Percentiles rank a stretch among this genome's conserved stretches.
These are phyloP conservation scores for Cyphellophora europaea DNA, from an alignment of 2,329 filamentous ascomycete species.

Conservation along the genomic window DNA sequence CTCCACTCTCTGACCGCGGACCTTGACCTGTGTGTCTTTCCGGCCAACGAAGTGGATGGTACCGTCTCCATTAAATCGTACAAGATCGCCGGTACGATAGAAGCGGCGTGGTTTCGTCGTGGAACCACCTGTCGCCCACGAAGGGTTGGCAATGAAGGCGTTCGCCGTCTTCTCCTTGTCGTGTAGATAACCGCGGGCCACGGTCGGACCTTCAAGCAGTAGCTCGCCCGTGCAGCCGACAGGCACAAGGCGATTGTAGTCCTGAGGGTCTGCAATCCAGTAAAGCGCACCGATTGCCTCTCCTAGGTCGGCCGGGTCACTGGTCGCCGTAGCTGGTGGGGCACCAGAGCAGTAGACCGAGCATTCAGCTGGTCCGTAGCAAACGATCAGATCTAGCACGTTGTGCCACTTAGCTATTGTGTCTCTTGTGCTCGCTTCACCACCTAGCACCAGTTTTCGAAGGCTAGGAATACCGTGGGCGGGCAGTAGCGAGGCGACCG, in stretches of 20 bases:
- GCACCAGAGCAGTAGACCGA: constrained; percentile 52
- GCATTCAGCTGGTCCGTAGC: constrained; percentile 34
- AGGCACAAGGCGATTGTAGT: constrained; percentile 29
- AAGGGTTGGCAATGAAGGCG: constrained; percentile 28
- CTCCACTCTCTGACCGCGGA: constrained; percentile 34
- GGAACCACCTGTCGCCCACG: constrained; percentile 24
- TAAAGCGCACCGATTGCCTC: constrained; percentile 26
- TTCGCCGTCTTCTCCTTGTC: constrained; percentile 27
- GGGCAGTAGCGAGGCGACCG: constrained; percentile 42
- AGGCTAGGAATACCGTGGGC: constrained; percentile 35
- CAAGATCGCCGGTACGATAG: constrained; percentile 25
- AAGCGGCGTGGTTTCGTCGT: constrained; percentile 19
- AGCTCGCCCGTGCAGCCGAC: constrained; percentile 40
- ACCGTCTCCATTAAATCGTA: constrained; percentile 22
- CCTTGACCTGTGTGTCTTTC: constrained; percentile 31
- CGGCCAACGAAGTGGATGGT: constrained; percentile 23
- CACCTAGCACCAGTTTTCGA: constrained; percentile 27
- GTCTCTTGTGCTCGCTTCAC: constrained; percentile 18
- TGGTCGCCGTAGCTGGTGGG: constrained; percentile 39
- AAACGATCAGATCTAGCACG: constrained; percentile 35
- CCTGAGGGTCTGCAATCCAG: constrained; percentile 32
- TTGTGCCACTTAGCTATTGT: constrained; percentile 18
- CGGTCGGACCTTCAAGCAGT: constrained; percentile 37
- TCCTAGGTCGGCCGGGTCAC: constrained; percentile 27
- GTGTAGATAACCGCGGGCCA: constrained; percentile 37